Percentiles rank a stretch among this genome's conserved stretches.
These are phyloP conservation scores for Lathyrus oleraceus DNA, from an alignment of 306 rosid species.

Conservation along the genomic window DNA sequence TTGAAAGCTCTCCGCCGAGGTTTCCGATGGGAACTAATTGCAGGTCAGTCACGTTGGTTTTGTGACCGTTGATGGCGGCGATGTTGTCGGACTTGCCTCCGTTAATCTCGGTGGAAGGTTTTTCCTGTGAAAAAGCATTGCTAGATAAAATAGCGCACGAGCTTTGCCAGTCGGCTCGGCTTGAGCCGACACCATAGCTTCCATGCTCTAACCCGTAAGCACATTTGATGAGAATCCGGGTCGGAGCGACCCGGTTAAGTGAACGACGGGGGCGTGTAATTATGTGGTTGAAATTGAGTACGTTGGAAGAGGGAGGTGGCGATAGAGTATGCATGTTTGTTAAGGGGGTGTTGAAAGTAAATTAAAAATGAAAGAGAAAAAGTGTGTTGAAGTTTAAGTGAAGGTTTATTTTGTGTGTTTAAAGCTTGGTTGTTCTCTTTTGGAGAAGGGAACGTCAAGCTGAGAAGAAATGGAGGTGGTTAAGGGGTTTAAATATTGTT, in stretches of 20 bases:
- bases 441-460: slow-evolving; percentile 72
- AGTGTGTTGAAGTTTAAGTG: neutral
- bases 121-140: slow-evolving; percentile 65
- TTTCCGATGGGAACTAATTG: slow-evolving; percentile 65
- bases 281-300: slow-evolving; percentile 35
- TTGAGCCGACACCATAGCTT: slow-evolving; percentile 49
- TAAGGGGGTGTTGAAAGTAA: neutral
- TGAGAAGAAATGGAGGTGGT: slow-evolving; percentile 42
- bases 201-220: slow-evolving; percentile 51
- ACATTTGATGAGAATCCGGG: slow-evolving; percentile 48
- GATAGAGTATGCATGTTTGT: slow-evolving; percentile 59
- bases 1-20: slow-evolving; percentile 20
- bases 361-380: neutral
- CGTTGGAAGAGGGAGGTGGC: slow-evolving; percentile 45
- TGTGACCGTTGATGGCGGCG: slow-evolving; percentile 73
- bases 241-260: slow-evolving; percentile 26
- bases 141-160: slow-evolving; percentile 86
- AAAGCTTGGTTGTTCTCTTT: slow-evolving; percentile 69
- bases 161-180: slow-evolving; percentile 86
- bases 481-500: slow-evolving; percentile 43
- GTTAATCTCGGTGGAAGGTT: slow-evolving; percentile 38
- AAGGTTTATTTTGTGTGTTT: neutral
- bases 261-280: neutral
- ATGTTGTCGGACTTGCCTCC: slow-evolving; percentile 35
- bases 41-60: slow-evolving; percentile 51